Base-by-base conservation (phyloP, 768 basidiomycete genomes). In the Clitopilus passeckerianus region DNA sequence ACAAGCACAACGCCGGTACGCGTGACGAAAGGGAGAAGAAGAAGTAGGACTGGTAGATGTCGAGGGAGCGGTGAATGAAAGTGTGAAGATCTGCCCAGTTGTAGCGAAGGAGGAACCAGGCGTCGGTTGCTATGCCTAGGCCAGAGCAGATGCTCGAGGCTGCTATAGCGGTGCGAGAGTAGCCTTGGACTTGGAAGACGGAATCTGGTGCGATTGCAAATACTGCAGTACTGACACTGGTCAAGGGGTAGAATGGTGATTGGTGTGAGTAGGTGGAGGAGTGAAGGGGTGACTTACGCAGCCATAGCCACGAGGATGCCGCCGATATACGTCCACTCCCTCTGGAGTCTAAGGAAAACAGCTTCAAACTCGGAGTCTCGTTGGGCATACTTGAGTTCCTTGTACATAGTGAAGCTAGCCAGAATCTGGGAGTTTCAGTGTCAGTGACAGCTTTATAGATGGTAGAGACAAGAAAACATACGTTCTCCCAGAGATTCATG, bases 1-100 rank as follows among this genome's bases (percentile, higher is more conserved):
- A 77, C 75, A 86, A 82, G 67, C 85, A 84, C 6, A 89, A 61
- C 0, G 82, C 78, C 0, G 89, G 89, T 12, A 89, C 72, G 20
- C 87, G 80, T 6, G 88, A 77, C 1, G 85, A 83, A 14, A 91
- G 76, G 27, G 84, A 77, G 69, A 91, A 91, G 74, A 89, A 90
- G 59, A 87, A 75, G 68, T 86, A 87, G 9, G 78, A 77, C 22
- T 74, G 76, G 62, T 83, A 86, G 33, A 90, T 61, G 65, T 89
- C 89, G 7, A 65, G 69, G 0, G 89, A 79, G 23, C 80, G 77
- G 5, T 44, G 61, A 58, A 80, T 76, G 63, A 88, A 87, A 12
- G 80, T 85, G 0, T 70, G 63, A 0, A 80, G 62, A 57, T 81
- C 78, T 3, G 74, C 77, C 70, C 84, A 83, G 61, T 74, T 78